Conservation (phyloP, 2,329 filamentous ascomycete genomes). For the Pseudopyricularia cyperi region DNA sequence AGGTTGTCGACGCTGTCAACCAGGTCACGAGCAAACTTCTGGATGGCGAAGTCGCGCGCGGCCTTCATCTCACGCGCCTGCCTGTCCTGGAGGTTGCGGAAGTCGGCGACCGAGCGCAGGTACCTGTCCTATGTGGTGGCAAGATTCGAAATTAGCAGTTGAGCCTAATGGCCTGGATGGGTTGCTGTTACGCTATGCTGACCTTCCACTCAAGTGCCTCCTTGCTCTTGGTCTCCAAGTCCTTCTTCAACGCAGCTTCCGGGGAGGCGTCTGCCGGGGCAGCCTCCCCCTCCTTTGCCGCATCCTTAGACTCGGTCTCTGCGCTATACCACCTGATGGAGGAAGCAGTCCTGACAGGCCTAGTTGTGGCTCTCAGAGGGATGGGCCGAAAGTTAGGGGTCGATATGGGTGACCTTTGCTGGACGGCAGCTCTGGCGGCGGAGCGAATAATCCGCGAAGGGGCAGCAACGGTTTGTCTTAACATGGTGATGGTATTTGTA, state of each 20-base stretch:
- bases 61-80: conserved; percentile 80
- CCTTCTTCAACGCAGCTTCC: conserved; percentile 33
- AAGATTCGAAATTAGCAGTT: background rate
- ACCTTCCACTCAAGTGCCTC: conserved; percentile 73
- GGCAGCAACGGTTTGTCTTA: conserved; percentile 29
- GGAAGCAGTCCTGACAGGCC: conserved; percentile 4
- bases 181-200: conserved; percentile 12
- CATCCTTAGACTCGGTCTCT: conserved; percentile 22
- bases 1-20: conserved; percentile 95
- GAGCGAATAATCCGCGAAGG: conserved; percentile 31
- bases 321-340: conserved; percentile 33
- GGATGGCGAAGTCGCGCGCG: conserved; percentile 86
- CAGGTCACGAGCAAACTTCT: conserved; percentile 89
- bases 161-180: background rate
- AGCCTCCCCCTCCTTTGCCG: conserved; percentile 13
- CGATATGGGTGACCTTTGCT: conserved; percentile 18
- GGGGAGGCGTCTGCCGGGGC: conserved; percentile 16
- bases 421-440: conserved; percentile 20
- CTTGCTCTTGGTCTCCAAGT: conserved; percentile 37
- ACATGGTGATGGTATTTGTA: conserved; percentile 19
- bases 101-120: conserved; percentile 87
- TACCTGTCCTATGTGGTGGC: conserved; percentile 64
- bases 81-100: conserved; percentile 94
- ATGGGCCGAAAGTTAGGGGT: conserved; percentile 12
- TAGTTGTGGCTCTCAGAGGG: conserved; percentile 17